phyloP scores from a whole-genome alignment of 345 rosid genomes.

The Bruguiera parviflora region DNA sequence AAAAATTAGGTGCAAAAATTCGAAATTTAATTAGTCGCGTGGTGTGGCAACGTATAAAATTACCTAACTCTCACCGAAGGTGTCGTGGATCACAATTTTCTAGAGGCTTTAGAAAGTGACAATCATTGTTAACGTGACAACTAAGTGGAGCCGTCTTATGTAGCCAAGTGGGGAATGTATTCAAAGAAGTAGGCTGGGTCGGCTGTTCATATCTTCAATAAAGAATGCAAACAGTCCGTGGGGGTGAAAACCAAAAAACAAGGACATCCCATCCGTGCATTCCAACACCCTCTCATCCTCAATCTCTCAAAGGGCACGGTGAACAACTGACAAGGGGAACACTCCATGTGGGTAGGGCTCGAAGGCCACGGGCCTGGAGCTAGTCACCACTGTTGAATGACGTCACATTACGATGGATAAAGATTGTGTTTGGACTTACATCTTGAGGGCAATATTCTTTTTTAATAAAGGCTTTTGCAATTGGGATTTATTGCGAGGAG shows the following conservation, averaged over 20 bases:
- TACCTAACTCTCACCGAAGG: too few relatives aligned
- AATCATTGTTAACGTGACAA: not conserved
- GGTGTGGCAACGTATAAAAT: too few relatives aligned
- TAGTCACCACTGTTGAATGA: not conserved
- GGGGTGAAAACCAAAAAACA: not conserved
- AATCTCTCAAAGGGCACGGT: not conserved
- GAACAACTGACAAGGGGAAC: slow-evolving; percentile 5
- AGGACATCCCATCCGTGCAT: not conserved
- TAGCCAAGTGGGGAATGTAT: slow-evolving; percentile 22
- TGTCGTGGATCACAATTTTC: too few relatives aligned
- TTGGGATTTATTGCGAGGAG: not conserved
- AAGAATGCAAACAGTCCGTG: not conserved
- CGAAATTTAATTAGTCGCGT: too few relatives aligned
- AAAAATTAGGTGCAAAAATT: too few relatives aligned
- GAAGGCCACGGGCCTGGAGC: not conserved
- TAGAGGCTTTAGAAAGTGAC: too few relatives aligned
- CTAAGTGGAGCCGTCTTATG: not conserved
- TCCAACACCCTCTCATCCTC: not conserved
- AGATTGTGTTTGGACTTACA: slow-evolving; percentile 19
- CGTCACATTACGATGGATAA: not conserved
- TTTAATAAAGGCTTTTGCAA: not conserved
- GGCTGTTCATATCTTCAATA: slow-evolving; percentile 1
- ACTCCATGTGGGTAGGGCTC: slow-evolving; percentile 13
- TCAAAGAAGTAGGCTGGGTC: slow-evolving; percentile 22
- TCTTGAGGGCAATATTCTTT: not conserved